A percentile compares a stretch with the other conserved stretches of the same genome.
Conservation (phyloP, 768 basidiomycete species). For the Daedalea quercina region DNA sequence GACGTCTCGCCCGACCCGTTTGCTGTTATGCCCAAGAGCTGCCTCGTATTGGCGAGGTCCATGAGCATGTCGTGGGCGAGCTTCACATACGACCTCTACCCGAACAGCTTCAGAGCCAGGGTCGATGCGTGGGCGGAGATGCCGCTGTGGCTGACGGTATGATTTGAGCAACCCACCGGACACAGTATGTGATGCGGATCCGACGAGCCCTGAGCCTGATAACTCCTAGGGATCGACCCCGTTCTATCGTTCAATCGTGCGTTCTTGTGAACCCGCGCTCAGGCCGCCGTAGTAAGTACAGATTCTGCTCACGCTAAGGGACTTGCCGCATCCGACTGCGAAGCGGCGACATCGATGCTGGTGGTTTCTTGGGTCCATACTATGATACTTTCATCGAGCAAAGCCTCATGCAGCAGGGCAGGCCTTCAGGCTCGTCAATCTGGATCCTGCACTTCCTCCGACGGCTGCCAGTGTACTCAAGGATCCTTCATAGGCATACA, state of each 20-base stretch:
- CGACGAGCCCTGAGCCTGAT: neutral
- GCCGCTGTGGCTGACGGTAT: neutral
- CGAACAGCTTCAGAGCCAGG: neutral
- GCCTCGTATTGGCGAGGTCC: neutral
- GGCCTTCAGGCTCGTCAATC: no score
- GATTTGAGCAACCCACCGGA: neutral
- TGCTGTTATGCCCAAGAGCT: no score
- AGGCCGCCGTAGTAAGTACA: neutral
- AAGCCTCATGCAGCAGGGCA: no score
- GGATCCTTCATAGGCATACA: neutral
- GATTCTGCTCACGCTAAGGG: neutral
- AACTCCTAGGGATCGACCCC: neutral
- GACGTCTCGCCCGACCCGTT: neutral
- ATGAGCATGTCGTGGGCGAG: neutral
- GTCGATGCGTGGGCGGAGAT: neutral
- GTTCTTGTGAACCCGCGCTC: neutral
- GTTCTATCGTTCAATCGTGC: neutral
- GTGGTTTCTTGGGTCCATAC: no score
- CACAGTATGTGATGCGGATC: neutral
- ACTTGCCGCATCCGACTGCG: no score
- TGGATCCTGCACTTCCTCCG: no score
- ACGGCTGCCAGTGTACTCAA: neutral
- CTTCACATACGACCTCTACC: neutral
- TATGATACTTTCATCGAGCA: no score
- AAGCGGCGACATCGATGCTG: no score